Evolutionary conservation across 2,329 filamentous ascomycete species (phyloP), one percentile per base, ranked within the genome.

Genomic region (Pestalotiopsis sp.): DNA sequence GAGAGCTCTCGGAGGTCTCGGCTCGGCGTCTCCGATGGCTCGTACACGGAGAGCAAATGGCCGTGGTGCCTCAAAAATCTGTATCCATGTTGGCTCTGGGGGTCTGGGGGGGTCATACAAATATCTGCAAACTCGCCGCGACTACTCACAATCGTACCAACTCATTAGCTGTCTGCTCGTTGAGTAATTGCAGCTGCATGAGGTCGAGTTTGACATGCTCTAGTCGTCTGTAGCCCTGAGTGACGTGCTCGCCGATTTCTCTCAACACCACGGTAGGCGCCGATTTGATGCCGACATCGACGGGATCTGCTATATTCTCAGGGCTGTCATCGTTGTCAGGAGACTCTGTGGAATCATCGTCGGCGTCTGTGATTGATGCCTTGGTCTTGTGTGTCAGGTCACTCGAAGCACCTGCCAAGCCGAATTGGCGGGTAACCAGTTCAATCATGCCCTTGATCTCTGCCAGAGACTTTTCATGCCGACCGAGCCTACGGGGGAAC

Each of bases 1-100:
- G 81, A 82, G 3, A 76, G 73, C 17, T 74, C 73, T 3, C 76
- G 76, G 17, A 77, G 67, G 6, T 75, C 75, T 0, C 72, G 89
- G 0, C 72, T 77, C 35, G 67, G 68, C 30, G 77, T 48, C 9
- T 77, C 75, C 11, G 74, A 71, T 24, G 67, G 56, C 35, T 64
- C 69, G 52, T 75, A 75, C n/a, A 72, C 74, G 9, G 76, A 68
- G 5, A 78, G 70, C 26, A 71, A 72, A 20, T 77, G 75, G 20
- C 75, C 70, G 64, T 78, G 76, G 35, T 77, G 66, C 56, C 72
- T 74, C 38, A 74, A 68, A 63, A 76, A 78, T 3, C 76, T 78
- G 48, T 11, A 24, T 13, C 13, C 35, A 17, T 5, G 39, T 62
- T n/a, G 63, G 57, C 30, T n/a, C 10, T 11, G 14, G 30, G 30